Evolutionary conservation across 208 protist genomes (phyloP).

Genomic region (Borovskyia barvae): DNA sequence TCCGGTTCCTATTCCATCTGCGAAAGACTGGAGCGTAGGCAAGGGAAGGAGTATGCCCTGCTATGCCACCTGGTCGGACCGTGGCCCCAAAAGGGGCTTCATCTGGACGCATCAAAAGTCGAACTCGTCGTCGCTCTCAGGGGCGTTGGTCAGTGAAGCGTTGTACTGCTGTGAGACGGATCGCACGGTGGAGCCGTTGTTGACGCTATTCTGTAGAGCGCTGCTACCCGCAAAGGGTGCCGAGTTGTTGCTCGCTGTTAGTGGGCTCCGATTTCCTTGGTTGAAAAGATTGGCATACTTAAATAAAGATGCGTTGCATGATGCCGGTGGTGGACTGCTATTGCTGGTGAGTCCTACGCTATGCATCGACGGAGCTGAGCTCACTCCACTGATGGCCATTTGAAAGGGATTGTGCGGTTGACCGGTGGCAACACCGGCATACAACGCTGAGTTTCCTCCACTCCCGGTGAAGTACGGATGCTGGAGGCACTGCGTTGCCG

Average conservation of each 20-base stretch:
- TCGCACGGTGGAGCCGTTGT: constrained; percentile 22
- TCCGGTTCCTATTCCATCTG: no score
- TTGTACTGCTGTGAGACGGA: constrained; percentile 32
- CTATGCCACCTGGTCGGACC: no score
- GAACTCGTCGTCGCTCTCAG: constrained; percentile 80
- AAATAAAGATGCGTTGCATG: constrained; percentile 28
- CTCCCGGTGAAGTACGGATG: constrained; percentile 94
- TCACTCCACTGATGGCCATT: constrained; percentile 33
- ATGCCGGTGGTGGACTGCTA: constrained; percentile 43
- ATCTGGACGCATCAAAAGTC: constrained; percentile 54
- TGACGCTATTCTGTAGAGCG: constrained; percentile 19
- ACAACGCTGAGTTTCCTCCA: constrained; percentile 64
- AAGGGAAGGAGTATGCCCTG: no score
- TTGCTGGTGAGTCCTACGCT: constrained; percentile 42
- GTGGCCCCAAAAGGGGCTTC: neutral
- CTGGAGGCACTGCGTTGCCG: constrained; percentile 90
- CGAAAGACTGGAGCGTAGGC: no score
- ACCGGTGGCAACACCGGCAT: constrained; percentile 77
- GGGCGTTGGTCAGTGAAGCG: constrained; percentile 14
- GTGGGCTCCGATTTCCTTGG: constrained; percentile 50
- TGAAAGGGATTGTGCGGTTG: constrained; percentile 92
- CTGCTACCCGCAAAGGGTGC: constrained; percentile 21
- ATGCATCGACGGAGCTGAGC: constrained; percentile 12
- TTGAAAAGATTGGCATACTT: constrained; percentile 73
- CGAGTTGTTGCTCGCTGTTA: constrained; percentile 19